Conservation (phyloP, 768 basidiomycete genomes). For the Sarcodon aspratus region DNA sequence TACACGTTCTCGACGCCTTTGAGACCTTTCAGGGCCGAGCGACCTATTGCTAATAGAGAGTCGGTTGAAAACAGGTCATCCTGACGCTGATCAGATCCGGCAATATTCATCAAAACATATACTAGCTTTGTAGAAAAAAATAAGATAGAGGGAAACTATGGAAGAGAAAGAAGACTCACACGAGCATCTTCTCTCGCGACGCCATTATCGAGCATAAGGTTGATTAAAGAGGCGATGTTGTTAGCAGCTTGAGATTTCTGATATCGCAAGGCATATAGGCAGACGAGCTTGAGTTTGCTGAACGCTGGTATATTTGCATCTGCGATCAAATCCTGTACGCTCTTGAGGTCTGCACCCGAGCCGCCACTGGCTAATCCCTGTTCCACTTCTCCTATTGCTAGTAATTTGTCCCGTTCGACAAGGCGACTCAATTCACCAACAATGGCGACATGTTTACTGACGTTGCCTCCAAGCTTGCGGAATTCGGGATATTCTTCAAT, state of each 20-base stretch:
- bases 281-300: constrained; percentile 85
- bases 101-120: constrained; percentile 84
- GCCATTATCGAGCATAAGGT: constrained; percentile 64
- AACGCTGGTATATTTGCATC: constrained; percentile 56
- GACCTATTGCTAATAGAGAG: constrained; percentile 86
- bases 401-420: constrained; percentile 73
- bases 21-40: constrained; percentile 89
- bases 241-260: constrained; percentile 71
- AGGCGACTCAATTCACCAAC: constrained; percentile 93
- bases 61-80: constrained; percentile 96
- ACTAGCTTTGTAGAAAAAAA: constrained; percentile 51
- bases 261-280: constrained; percentile 88
- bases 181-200: constrained; percentile 67
- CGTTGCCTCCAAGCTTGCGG: constrained; percentile 90
- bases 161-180: constrained; percentile 23
- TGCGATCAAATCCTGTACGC: constrained; percentile 68
- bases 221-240: constrained; percentile 74
- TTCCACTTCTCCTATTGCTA: constrained; percentile 91
- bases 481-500: constrained; percentile 99
- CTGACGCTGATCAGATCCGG: constrained; percentile 92
- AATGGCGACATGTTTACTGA: constrained; percentile 95
- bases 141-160: background rate
- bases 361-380: constrained; percentile 85
- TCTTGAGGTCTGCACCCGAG: constrained; percentile 87
- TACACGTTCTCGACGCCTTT: constrained; percentile 99